Evolutionary conservation across 352 stramenopile species (phyloP).

Genomic region (Plasmopara halstedii): DNA sequence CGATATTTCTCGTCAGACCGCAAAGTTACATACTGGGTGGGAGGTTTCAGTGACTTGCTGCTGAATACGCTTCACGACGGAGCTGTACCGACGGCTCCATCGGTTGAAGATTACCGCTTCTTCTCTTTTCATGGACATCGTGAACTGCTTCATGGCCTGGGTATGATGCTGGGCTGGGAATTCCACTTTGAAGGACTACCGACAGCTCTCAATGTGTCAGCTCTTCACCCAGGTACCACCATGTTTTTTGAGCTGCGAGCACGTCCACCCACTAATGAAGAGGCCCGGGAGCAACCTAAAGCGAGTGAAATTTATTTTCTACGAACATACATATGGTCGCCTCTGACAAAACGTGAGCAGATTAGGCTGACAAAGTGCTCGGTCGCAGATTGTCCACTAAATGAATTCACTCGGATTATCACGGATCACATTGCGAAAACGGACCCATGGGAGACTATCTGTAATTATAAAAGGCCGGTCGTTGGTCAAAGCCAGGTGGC

Average conservation of each 20-base stretch:
- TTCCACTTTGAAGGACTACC: conserved; percentile 68
- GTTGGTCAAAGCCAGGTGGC: conserved; percentile 10
- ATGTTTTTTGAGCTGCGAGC: conserved; percentile 80
- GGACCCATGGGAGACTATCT: conserved; percentile 79
- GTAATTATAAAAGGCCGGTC: conserved; percentile 43
- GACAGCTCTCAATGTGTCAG: conserved; percentile 51
- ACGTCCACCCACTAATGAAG: conserved; percentile 7
- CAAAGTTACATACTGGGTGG: conserved; percentile 79
- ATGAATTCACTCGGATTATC: conserved; percentile 76
- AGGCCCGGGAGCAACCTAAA: conserved; percentile 11
- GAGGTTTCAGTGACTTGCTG: conserved; percentile 61
- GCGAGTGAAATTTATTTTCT: conserved; percentile 50
- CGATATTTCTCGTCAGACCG: conserved; percentile 75
- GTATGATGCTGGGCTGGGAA: conserved; percentile 73
- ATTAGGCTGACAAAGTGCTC: conserved; percentile 78
- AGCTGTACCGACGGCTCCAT: conserved; percentile 42
- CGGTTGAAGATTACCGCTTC: conserved; percentile 50
- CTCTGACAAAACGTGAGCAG: conserved; percentile 51
- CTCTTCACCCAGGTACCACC: conserved; percentile 63
- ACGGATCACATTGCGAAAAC: conserved; percentile 51
- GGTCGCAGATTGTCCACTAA: conserved; percentile 49
- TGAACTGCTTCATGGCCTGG: conserved; percentile 66
- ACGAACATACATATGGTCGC: conserved; percentile 72
- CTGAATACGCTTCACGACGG: conserved; percentile 50
- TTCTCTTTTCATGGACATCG: conserved; percentile 80